phyloP scores from a whole-genome alignment of 106 monocot genomes.

The Xerophyta viscosa region DNA sequence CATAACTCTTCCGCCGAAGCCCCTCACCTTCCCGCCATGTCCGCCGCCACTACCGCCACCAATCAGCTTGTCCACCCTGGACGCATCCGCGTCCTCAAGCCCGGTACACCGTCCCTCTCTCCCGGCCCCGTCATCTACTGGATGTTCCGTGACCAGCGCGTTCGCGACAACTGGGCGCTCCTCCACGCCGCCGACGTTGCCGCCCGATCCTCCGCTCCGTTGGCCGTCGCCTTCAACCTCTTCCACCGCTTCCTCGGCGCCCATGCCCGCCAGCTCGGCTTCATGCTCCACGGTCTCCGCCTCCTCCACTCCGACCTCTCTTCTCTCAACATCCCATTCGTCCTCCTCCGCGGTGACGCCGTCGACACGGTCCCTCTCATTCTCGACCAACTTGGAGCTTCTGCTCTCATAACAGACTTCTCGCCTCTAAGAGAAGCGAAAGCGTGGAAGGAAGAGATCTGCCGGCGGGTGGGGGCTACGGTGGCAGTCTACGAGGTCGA shows the following conservation, averaged over 20 bases:
- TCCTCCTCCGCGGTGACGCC: constrained; percentile 55
- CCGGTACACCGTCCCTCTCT: constrained; percentile 1
- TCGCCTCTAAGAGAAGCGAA: constrained; percentile 68
- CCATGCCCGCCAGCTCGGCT: constrained; percentile 73
- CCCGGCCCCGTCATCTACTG: constrained; percentile 58
- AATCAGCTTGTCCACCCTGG: constrained; percentile 15
- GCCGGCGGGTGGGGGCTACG: constrained; percentile 11
- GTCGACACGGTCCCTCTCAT: constrained; percentile 48
- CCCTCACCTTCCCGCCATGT: no score
- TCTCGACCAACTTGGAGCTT: constrained; percentile 36
- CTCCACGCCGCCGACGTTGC: constrained; percentile 62
- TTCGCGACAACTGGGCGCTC: constrained; percentile 61
- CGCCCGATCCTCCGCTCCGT: constrained; percentile 29
- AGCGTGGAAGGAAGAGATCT: constrained; percentile 46
- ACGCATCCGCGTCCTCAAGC: constrained; percentile 42
- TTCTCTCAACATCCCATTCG: constrained; percentile 57
- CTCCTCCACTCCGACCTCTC: constrained; percentile 25
- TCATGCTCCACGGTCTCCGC: constrained; percentile 82
- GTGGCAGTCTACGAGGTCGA: constrained; percentile 73
- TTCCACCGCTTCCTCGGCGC: constrained; percentile 81
- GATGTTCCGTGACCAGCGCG: constrained; percentile 81
- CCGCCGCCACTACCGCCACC: background rate
- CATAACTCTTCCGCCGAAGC: no score
- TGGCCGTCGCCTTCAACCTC: constrained; percentile 65
- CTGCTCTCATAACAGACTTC: constrained; percentile 73